These are phyloP conservation scores for Ligustrum vulgare DNA, from an alignment of 257 asterid genomes.

Conservation along the genomic window DNA sequence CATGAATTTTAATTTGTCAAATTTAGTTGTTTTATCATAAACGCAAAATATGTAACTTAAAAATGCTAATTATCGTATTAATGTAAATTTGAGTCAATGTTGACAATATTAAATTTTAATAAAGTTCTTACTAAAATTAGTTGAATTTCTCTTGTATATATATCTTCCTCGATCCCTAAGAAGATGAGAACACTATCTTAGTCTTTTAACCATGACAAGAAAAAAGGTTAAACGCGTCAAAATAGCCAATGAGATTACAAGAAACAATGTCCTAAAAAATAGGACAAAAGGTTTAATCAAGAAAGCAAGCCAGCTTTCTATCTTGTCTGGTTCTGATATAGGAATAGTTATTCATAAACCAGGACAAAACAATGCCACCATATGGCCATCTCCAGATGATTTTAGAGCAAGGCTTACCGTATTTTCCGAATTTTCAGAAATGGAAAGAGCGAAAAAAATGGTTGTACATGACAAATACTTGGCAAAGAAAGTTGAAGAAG, in stretches of 20 bases:
- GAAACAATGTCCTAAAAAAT: slow-evolving; percentile 18
- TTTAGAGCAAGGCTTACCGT: slow-evolving; percentile 12
- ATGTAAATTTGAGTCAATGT: not conserved
- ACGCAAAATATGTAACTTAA: not conserved
- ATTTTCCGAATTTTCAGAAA: slow-evolving; percentile 4
- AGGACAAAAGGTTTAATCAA: slow-evolving; percentile 22
- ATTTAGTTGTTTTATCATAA: too few relatives aligned
- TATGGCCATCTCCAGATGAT: slow-evolving; percentile 21
- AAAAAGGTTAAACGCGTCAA: slow-evolving; percentile 20
- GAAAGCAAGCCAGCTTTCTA: slow-evolving; percentile 29
- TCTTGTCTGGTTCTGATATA: slow-evolving; percentile 24
- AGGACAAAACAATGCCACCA: slow-evolving; percentile 3
- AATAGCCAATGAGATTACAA: slow-evolving; percentile 14
- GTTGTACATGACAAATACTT: slow-evolving; percentile 8
- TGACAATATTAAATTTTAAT: not conserved
- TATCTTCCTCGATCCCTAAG: not conserved
- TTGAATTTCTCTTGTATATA: not conserved
- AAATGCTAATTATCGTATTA: not conserved
- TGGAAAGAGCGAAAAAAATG: slow-evolving; percentile 20
- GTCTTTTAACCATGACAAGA: slow-evolving; percentile 22
- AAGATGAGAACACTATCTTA: not conserved
- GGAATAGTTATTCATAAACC: slow-evolving; percentile 18
- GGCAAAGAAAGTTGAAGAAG: slow-evolving; percentile 4
- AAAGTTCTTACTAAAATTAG: not conserved
- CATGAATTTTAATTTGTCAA: not conserved